Conservation (phyloP, 2,329 filamentous ascomycete genomes). For the Aspergillus brasiliensis region DNA sequence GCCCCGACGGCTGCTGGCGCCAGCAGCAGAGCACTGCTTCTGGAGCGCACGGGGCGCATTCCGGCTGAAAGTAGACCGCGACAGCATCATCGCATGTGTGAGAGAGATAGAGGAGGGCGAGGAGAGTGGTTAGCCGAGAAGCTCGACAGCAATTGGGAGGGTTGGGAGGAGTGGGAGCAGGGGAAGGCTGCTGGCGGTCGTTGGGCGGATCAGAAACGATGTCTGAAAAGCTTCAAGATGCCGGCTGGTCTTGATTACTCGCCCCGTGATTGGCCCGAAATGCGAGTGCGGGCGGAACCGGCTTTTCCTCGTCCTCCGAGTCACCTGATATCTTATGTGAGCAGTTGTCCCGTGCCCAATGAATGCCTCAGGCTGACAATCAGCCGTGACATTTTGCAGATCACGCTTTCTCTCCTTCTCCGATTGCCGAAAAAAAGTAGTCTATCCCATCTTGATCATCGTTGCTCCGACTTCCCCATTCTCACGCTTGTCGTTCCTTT, state of each 20-base stretch:
- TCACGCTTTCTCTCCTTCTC: background rate
- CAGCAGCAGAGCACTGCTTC: conserved; percentile 59
- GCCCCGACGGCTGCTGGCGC: conserved; percentile 58
- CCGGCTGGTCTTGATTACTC: conserved; percentile 41
- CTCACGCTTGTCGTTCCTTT: background rate
- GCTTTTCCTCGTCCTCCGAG: conserved; percentile 25
- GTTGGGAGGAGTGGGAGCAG: conserved; percentile 30
- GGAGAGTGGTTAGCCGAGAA: conserved; percentile 39
- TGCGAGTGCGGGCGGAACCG: conserved; percentile 44
- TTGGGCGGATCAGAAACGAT: conserved; percentile 31
- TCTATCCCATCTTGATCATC: background rate
- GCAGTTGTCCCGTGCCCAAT: conserved; percentile 14
- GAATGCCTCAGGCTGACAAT: background rate
- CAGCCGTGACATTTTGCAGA: background rate
- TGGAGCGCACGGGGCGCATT: conserved; percentile 65
- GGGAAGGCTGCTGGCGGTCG: conserved; percentile 32
- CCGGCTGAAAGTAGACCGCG: conserved; percentile 66
- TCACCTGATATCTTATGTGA: conserved; percentile 33
- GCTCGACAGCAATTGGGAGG: conserved; percentile 39
- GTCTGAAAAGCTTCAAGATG: conserved; percentile 48
- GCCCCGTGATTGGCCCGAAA: conserved; percentile 41
- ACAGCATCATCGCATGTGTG: conserved; percentile 66
- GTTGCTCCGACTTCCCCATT: background rate
- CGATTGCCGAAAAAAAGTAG: conserved; percentile 12
- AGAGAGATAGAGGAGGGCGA: conserved; percentile 52